Evolutionary conservation across 441 rosid species (phyloP).

Genomic region (Jatropha multifida): DNA sequence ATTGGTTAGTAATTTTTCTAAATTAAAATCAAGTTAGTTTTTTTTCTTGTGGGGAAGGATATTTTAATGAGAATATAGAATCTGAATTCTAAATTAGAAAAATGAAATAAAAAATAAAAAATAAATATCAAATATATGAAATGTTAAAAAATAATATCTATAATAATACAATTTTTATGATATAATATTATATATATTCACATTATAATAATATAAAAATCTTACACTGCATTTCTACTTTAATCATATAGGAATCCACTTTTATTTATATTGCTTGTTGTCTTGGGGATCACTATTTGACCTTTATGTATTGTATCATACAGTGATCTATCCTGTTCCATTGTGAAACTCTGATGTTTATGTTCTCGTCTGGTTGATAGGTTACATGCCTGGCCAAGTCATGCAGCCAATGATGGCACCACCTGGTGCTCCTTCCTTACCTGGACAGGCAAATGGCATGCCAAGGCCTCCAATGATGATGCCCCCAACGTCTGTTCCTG

Average conservation of each 20-base stretch:
- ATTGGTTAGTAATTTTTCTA: neutral
- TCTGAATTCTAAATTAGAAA: too few species aligned
- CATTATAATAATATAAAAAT: too few species aligned
- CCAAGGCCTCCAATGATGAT: conserved; percentile 64
- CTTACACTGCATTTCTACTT: neutral
- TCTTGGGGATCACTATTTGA: neutral
- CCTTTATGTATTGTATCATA: neutral
- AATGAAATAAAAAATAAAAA: too few species aligned
- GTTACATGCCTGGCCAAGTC: conserved; percentile 50
- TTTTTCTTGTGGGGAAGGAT: too few species aligned
- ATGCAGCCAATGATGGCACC: conserved; percentile 76
- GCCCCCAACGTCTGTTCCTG: conserved; percentile 54
- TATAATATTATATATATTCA: too few species aligned
- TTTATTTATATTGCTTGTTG: neutral
- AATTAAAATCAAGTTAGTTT: neutral
- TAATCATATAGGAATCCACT: neutral
- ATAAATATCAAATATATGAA: too few species aligned
- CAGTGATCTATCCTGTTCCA: neutral
- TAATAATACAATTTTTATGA: too few species aligned
- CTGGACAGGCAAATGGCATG: conserved; percentile 71
- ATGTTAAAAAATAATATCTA: too few species aligned
- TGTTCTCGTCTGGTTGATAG: conserved; percentile 29
- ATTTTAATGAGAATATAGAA: too few species aligned
- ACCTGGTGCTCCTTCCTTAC: conserved; percentile 77
- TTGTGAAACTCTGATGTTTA: neutral